Conservation (phyloP, 2,329 filamentous ascomycete genomes). For the Scedosporium boydii region DNA sequence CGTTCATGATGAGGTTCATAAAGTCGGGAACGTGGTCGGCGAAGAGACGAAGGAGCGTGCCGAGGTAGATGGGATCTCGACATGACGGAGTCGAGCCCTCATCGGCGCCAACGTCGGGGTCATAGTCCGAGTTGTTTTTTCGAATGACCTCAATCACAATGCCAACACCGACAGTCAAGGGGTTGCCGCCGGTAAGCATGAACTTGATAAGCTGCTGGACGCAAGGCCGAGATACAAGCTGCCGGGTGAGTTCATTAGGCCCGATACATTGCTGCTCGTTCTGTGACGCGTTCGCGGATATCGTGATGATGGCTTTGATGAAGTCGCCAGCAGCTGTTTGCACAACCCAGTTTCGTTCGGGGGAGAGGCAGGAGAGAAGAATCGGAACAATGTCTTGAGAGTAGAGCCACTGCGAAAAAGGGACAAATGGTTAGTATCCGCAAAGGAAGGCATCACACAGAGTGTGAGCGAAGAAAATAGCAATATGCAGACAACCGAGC, state of each 20-base stretch:
- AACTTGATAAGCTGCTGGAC: conserved; percentile 77
- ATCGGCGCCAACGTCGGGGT: conserved; percentile 79
- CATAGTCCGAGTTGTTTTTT: conserved; percentile 99
- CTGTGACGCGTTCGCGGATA: conserved; percentile 94
- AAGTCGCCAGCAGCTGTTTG: conserved; percentile 97
- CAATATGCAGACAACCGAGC: too few relatives aligned
- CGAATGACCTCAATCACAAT: conserved; percentile 98
- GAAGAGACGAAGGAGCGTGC: conserved; percentile 79
- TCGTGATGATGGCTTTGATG: conserved; percentile 96
- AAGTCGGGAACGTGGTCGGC: conserved; percentile 88
- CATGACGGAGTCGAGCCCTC: conserved; percentile 71
- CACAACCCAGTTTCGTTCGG: conserved; percentile 77
- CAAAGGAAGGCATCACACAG: background rate
- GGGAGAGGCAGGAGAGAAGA: conserved; percentile 76
- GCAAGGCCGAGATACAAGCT: conserved; percentile 80
- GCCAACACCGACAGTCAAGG: conserved; percentile 89
- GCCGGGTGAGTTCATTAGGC: conserved; percentile 89
- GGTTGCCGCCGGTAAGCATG: conserved; percentile 90
- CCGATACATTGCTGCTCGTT: conserved; percentile 99
- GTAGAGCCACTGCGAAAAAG: conserved; percentile 69
- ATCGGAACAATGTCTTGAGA: conserved; percentile 79
- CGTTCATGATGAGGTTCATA: conserved; percentile 78
- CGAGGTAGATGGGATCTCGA: conserved; percentile 90
- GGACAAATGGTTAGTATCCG: background rate
- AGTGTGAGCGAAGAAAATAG: too few relatives aligned